Base-by-base conservation (phyloP, 129 eudicot genomes). In the Flaveria bidentis region DNA sequence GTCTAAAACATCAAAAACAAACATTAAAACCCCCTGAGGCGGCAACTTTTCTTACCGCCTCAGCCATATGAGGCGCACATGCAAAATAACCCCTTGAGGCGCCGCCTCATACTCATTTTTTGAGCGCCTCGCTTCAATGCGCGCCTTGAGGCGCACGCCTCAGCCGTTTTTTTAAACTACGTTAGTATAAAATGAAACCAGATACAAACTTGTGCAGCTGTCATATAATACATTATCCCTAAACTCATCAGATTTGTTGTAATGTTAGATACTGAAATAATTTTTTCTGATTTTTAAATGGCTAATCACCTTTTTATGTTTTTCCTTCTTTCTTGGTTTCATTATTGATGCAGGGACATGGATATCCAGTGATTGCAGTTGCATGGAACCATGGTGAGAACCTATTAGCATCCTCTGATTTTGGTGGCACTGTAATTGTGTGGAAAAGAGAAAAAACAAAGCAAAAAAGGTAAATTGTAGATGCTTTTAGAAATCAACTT, bases 351-450 rank as follows among this genome's bases (percentile, higher is more conserved):
- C 84, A 93, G 99, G 99, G 97, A 17, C 97, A 95, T 84, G 85
- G 99, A 67, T 95, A 92, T 66, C 85, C 99, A 6, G 99, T 89
- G 53, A 86, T 95, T 55, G 99, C 91, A 30, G 87, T 95, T 80
- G 90, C 99, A 74, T 91, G 97, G 97, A 95, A 95, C 81, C 84
- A 89, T 60, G 99, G 97, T 72, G 99, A 95, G 87, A 95, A 91
- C 56, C 83, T 91, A 72, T 82, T 95, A 84, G 99, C 99, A 17
- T 86, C 99, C 28, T 89, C 99, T 53, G 97, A 95, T 92, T 95
- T 92, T 82, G 96, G 91, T 63, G 99, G 99, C 76, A 95, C 96
- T 69, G 99, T 95, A 52, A 95, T 91, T 76, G 99, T 95, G 52
- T 95, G 97, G 97, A 95, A 91, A 83, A 85, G 99, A 74, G 99